Base-by-base conservation (phyloP, 768 basidiomycete genomes). In the Cyathus striatus region DNA sequence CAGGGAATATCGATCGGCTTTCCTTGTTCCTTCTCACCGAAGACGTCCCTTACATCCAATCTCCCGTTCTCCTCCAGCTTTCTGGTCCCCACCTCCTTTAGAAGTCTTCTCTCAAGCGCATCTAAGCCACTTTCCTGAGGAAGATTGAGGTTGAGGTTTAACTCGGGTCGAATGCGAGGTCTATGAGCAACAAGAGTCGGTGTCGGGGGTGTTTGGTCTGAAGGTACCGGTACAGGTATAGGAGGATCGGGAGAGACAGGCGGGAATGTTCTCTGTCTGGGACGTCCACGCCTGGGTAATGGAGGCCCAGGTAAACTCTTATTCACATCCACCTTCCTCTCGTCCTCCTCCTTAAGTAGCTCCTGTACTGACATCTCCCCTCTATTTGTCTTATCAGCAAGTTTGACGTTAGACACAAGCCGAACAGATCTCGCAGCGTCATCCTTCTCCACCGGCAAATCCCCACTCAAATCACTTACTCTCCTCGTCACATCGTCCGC, bases 51-150 rank as follows among this genome's bases (percentile, higher is more conserved):
- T 18, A 62, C 64, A 46, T 66, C 64, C 5, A 63, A 59, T 17
- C 51, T 48, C 41, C 55, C 49, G 26, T 64, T 58, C 23, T 49
- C 56, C 7, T 53, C 49, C 4, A 65, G 44, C 53, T 75, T 76
- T 39, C 80, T 70, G 16, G 86, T 89, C 21, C 87, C 87, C 5
- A 90, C 86, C 52, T 89, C 79, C 0, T 77, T 79, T 1, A 84
- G 60, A 3, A 90, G 63, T 40, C 79, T 68, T 38, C 77, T 68
- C 55, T 90, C 87, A 6, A 90, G 63, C 3, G 81, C 86, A 49
- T 90, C 86, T 3, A 90, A 62, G 6, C 86, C 86, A 39, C 69
- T 79, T 50, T 77, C 78, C 43, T 52, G 44, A 51, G 36, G 42
- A 45, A 50, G 26, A 39, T 49, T 42, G 38, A 46, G 49, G 4